These are phyloP conservation scores for Alternaria triticimaculans DNA, from an alignment of 2,329 filamentous ascomycete genomes.

Conservation along the genomic window DNA sequence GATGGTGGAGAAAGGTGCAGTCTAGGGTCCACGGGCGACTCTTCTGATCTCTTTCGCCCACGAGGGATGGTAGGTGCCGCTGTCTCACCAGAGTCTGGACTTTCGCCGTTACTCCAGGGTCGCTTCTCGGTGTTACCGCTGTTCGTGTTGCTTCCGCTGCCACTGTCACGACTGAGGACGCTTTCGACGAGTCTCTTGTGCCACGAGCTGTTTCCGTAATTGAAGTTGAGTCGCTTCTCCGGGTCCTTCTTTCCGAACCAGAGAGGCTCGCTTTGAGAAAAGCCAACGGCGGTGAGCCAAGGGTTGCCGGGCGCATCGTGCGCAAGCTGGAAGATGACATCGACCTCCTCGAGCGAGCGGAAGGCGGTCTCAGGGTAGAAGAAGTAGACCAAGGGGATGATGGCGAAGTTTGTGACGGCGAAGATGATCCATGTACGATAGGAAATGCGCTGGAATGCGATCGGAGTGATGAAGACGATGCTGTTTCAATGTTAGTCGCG, in stretches of 20 bases:
- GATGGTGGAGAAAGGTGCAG: not conserved
- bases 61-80: not conserved
- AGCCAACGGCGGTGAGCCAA: slow-evolving; percentile 56
- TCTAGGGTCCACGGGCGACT: slow-evolving; percentile 17
- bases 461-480: slow-evolving; percentile 71
- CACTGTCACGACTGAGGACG: slow-evolving; percentile 16
- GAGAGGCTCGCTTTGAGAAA: slow-evolving; percentile 59
- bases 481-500: slow-evolving; percentile 50
- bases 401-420: slow-evolving; percentile 58
- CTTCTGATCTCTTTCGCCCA: slow-evolving; percentile 4
- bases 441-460: slow-evolving; percentile 61
- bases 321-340: slow-evolving; percentile 65
- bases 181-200: slow-evolving; percentile 28
- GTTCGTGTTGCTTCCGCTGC: slow-evolving; percentile 21
- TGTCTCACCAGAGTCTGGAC: not conserved
- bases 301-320: slow-evolving; percentile 58
- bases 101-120: slow-evolving; percentile 2
- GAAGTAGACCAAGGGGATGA: slow-evolving; percentile 63
- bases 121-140: slow-evolving; percentile 5
- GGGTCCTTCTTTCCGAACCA: slow-evolving; percentile 62
- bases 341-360: slow-evolving; percentile 68
- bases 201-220: slow-evolving; percentile 49
- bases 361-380: slow-evolving; percentile 67
- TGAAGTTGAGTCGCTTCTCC: slow-evolving; percentile 57
- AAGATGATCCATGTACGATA: slow-evolving; percentile 67